Percentiles rank a stretch among this genome's conserved stretches.
Conservation (phyloP, 495 filamentous ascomycete species). For the Stereocaulon alpinum region DNA sequence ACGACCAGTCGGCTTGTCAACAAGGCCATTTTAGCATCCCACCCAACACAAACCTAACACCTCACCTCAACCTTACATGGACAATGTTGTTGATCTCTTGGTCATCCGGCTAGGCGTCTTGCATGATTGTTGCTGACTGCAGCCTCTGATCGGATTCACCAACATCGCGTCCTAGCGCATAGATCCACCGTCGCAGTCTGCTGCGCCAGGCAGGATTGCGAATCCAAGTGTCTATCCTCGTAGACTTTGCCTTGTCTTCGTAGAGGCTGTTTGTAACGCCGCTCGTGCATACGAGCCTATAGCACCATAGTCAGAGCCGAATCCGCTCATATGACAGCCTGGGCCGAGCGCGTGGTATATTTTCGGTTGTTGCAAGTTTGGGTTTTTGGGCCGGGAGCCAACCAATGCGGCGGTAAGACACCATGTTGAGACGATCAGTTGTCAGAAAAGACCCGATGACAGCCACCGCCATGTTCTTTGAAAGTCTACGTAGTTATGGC, state of each 20-base stretch:
- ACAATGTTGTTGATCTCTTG: conserved; percentile 6
- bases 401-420: conserved; percentile 10
- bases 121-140: not conserved
- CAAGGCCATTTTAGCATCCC: not conserved
- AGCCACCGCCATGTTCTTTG: not conserved
- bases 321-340: conserved; percentile 9
- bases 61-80: conserved; percentile 5
- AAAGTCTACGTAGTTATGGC: not conserved
- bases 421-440: not conserved
- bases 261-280: conserved; percentile 1
- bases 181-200: conserved; percentile 7
- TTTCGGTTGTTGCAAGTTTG: conserved; percentile 6
- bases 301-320: not conserved
- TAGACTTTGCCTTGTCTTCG: not conserved
- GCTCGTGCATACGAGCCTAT: conserved; percentile 13
- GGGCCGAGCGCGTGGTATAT: conserved; percentile 9
- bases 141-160: not conserved
- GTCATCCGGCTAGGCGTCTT: not conserved
- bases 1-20: conserved; percentile 2
- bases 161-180: conserved; percentile 1
- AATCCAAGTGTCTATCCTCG: conserved; percentile 4
- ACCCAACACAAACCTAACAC: not conserved
- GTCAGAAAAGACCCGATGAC: not conserved
- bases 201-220: conserved; percentile 15
- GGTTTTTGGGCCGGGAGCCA: conserved; percentile 4